Evolutionary conservation across 2,329 filamentous ascomycete species (phyloP).

Genomic region (Fusarium metavorans): DNA sequence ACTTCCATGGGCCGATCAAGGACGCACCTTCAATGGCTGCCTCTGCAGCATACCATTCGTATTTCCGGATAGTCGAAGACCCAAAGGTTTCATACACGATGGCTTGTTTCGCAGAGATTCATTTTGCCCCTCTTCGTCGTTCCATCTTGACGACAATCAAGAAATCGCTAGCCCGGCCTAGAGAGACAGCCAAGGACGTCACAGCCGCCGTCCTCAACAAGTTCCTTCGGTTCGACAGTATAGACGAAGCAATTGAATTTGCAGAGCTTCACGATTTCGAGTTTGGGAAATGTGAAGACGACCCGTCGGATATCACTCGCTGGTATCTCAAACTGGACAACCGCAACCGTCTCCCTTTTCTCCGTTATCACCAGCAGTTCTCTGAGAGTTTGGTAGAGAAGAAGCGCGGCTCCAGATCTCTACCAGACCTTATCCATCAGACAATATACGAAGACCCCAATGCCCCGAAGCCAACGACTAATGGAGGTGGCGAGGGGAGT

Average conservation of each 20-base stretch:
- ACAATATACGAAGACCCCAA: constrained; percentile 61
- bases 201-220: constrained; percentile 67
- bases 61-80: constrained; percentile 70
- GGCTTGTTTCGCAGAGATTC: constrained; percentile 77
- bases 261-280: constrained; percentile 68
- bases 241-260: constrained; percentile 74
- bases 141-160: constrained; percentile 68
- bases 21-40: constrained; percentile 62
- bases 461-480: constrained; percentile 17
- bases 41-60: constrained; percentile 63
- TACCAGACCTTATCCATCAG: constrained; percentile 67
- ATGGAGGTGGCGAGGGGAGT: constrained; percentile 41
- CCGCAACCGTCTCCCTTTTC: constrained; percentile 58
- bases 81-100: constrained; percentile 73
- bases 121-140: constrained; percentile 71
- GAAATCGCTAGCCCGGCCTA: constrained; percentile 66
- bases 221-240: constrained; percentile 75
- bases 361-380: constrained; percentile 66
- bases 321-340: constrained; percentile 60
- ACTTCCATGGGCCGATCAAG: constrained; percentile 68
- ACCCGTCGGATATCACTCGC: constrained; percentile 51
- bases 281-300: constrained; percentile 56
- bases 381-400: constrained; percentile 69
- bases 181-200: constrained; percentile 70
- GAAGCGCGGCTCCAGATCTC: constrained; percentile 65